These are phyloP conservation scores for Candida multigemmis DNA, from an alignment of 805 yeast species.

Conservation along the genomic window DNA sequence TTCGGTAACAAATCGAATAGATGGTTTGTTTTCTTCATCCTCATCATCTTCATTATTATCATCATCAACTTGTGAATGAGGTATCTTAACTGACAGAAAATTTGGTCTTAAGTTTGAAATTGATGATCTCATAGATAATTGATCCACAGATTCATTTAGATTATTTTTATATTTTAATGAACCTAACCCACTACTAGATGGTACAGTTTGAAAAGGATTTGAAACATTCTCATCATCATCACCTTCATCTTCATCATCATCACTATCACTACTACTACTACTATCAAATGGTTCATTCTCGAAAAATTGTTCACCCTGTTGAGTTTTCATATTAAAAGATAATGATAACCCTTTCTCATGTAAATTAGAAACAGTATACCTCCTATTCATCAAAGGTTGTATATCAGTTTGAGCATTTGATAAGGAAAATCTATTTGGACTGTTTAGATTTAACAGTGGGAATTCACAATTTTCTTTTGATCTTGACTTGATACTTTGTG, in stretches of 20 bases:
- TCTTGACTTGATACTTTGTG: slow-evolving; percentile 1
- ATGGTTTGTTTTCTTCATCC: slow-evolving; percentile 45
- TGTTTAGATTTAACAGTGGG: not conserved
- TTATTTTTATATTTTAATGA: too few species aligned
- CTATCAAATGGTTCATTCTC: slow-evolving; percentile 13
- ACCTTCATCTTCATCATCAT: slow-evolving; percentile 13
- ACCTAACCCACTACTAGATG: too few species aligned
- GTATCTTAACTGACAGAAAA: slow-evolving; percentile 65
- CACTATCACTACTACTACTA: slow-evolving; percentile 8
- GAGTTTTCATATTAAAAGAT: slow-evolving; percentile 68
- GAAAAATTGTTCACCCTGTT: slow-evolving; percentile 20
- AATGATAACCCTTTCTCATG: slow-evolving; percentile 63
- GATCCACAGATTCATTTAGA: too few species aligned
- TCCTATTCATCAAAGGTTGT: slow-evolving; percentile 16
- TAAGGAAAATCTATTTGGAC: not conserved
- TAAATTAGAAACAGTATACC: slow-evolving; percentile 51
- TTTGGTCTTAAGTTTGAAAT: slow-evolving; percentile 42
- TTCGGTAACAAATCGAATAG: slow-evolving; percentile 52
- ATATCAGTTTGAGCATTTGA: slow-evolving; percentile 1
- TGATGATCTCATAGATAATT: slow-evolving; percentile 22
- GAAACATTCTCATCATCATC: slow-evolving; percentile 14
- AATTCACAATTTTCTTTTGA: slow-evolving; percentile 3
- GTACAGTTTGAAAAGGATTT: too few species aligned
- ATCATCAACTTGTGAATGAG: slow-evolving; percentile 56
- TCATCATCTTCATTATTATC: slow-evolving; percentile 48